These are phyloP conservation scores for Pascua sp. DNA, from an alignment of 1,284 basidiomycete species.

Conservation along the genomic window DNA sequence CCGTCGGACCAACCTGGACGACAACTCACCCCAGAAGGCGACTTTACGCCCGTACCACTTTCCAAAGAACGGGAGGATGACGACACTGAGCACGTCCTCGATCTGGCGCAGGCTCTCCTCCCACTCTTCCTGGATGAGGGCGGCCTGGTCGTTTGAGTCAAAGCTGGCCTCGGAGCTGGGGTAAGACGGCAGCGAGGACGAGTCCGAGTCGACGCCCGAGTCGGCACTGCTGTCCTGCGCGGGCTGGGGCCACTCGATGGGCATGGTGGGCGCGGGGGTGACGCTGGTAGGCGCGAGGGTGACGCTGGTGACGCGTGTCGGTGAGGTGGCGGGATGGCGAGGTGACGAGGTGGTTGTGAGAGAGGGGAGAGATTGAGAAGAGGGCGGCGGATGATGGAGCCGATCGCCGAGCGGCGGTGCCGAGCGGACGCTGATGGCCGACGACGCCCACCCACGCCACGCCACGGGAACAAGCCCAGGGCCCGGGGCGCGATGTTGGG, in stretches of 20 bases:
- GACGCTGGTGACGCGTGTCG: neutral
- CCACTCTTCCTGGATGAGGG: conserved; percentile 83
- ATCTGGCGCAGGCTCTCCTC: conserved; percentile 82
- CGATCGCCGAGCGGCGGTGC: neutral
- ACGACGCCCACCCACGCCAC: neutral
- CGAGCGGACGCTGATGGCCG: neutral
- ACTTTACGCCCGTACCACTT: conserved; percentile 82
- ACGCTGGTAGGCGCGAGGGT: neutral
- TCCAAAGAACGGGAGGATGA: conserved; percentile 78
- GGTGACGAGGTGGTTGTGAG: neutral
- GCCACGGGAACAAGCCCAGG: too few species aligned
- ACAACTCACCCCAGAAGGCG: conserved; percentile 73
- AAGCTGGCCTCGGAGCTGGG: conserved; percentile 54
- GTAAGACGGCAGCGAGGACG: conserved; percentile 37
- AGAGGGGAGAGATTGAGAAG: too few species aligned
- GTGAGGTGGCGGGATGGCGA: neutral
- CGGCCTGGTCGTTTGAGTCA: conserved; percentile 63
- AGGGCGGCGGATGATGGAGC: neutral
- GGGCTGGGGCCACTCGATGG: conserved; percentile 33
- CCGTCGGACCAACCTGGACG: too few species aligned
- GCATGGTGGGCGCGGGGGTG: conserved; percentile 20
- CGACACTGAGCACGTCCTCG: conserved; percentile 70
- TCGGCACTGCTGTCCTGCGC: conserved; percentile 8
- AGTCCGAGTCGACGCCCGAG: conserved; percentile 17
- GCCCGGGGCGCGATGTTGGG: too few species aligned